These are phyloP conservation scores for Psilocybe cubensis DNA, from an alignment of 768 basidiomycete genomes.

Conservation along the genomic window DNA sequence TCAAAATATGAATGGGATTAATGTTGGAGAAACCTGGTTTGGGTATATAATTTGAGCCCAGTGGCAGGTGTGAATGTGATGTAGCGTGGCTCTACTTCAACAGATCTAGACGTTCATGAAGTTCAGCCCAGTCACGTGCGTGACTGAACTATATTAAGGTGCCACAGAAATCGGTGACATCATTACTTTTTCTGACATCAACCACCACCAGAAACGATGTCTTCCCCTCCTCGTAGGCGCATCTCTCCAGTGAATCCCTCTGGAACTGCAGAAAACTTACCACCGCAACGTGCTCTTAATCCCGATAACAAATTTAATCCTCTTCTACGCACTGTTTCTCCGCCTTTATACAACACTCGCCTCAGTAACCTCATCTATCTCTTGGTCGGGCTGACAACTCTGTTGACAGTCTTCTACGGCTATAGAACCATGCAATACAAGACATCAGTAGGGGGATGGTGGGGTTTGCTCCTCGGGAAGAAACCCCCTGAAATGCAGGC, in stretches of 20 bases:
- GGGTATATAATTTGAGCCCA: no score
- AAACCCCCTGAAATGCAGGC: slow-evolving; percentile 26
- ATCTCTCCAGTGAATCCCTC: not conserved
- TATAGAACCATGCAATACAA: slow-evolving; percentile 54
- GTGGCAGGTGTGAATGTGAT: no score
- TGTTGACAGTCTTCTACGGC: slow-evolving; percentile 53
- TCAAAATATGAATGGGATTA: no score
- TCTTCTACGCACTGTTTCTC: slow-evolving; percentile 34
- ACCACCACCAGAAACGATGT: not conserved
- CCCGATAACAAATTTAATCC: not conserved
- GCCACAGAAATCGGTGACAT: not conserved
- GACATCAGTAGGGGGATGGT: slow-evolving; percentile 62
- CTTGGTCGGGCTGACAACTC: slow-evolving; percentile 41
- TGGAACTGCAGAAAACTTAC: not conserved
- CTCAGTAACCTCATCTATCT: slow-evolving; percentile 54
- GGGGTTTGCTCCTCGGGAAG: slow-evolving; percentile 51
- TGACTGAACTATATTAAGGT: not conserved
- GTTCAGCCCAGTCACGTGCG: not conserved
- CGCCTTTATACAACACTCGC: slow-evolving; percentile 47
- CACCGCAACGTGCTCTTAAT: not conserved
- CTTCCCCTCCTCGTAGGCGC: not conserved
- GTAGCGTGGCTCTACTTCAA: no score
- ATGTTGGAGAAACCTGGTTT: no score
- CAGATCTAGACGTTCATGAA: no score
- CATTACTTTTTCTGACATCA: not conserved